Evolutionary conservation across 495 filamentous ascomycete genomes (phyloP).

Genomic region (Xylaria palmicola): DNA sequence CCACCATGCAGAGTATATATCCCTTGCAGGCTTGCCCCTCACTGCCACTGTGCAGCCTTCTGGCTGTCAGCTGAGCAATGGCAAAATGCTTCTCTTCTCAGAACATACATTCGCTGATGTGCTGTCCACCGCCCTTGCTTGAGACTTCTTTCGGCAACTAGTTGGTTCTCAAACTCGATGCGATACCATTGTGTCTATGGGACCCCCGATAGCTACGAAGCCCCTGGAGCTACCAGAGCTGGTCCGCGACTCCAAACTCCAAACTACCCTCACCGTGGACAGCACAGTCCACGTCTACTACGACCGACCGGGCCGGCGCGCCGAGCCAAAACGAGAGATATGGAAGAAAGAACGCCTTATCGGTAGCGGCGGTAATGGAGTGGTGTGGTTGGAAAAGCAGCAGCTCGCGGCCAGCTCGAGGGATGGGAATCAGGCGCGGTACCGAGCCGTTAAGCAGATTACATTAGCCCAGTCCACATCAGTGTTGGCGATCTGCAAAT

Average conservation of each 20-base stretch:
- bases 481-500: constrained; percentile 22
- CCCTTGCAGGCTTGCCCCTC: neutral
- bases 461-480: neutral
- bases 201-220: neutral
- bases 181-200: neutral
- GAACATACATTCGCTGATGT: neutral
- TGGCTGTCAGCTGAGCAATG: neutral
- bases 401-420: constrained; percentile 16
- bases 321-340: constrained; percentile 19
- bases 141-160: neutral
- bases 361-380: constrained; percentile 33
- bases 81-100: neutral
- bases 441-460: constrained; percentile 35
- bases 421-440: constrained; percentile 11
- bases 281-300: constrained; percentile 1
- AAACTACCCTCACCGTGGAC: neutral
- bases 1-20: too few relatives aligned
- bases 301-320: neutral
- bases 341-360: constrained; percentile 29
- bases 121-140: neutral
- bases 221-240: neutral
- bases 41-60: neutral
- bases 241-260: constrained; percentile 6
- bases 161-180: neutral
- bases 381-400: constrained; percentile 37